Conservation (phyloP, 768 basidiomycete genomes). For the Boletus tylopilopsis region DNA sequence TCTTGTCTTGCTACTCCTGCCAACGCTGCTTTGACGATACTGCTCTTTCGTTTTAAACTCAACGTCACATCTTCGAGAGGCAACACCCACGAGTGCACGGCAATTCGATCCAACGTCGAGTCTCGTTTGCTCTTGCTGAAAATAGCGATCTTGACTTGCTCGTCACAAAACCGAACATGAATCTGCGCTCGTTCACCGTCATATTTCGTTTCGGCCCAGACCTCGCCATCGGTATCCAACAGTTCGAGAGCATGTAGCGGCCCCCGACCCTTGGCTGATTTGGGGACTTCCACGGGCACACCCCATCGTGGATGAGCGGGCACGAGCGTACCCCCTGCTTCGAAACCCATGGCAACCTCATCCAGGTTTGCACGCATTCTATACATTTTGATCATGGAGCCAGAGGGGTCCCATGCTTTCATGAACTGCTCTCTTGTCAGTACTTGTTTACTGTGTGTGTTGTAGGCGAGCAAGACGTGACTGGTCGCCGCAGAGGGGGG, state of each 20-base stretch:
- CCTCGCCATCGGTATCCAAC: slow-evolving; percentile 21
- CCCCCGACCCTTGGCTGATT: slow-evolving; percentile 70
- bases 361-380: slow-evolving; percentile 55
- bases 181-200: slow-evolving; percentile 96
- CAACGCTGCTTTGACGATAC: slow-evolving; percentile 60
- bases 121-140: slow-evolving; percentile 88
- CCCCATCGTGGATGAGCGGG: slow-evolving; percentile 46
- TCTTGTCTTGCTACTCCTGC: slow-evolving; percentile 38
- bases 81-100: slow-evolving; percentile 47
- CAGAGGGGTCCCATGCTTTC: slow-evolving; percentile 64
- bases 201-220: slow-evolving; percentile 93
- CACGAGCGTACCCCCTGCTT: slow-evolving; percentile 28
- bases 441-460: slow-evolving; percentile 50
- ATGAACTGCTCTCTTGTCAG: slow-evolving; percentile 65
- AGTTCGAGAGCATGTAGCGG: slow-evolving; percentile 52
- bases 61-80: neutral
- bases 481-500: slow-evolving; percentile 45
- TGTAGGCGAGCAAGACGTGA: slow-evolving; percentile 50
- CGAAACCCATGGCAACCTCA: slow-evolving; percentile 46
- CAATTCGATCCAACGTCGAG: slow-evolving; percentile 71
- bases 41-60: slow-evolving; percentile 27
- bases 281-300: slow-evolving; percentile 72
- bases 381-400: slow-evolving; percentile 51
- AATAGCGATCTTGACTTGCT: slow-evolving; percentile 55
- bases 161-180: slow-evolving; percentile 57